Evolutionary conservation across 495 filamentous ascomycete species (phyloP).

Genomic region (Penicillium riverlandense): DNA sequence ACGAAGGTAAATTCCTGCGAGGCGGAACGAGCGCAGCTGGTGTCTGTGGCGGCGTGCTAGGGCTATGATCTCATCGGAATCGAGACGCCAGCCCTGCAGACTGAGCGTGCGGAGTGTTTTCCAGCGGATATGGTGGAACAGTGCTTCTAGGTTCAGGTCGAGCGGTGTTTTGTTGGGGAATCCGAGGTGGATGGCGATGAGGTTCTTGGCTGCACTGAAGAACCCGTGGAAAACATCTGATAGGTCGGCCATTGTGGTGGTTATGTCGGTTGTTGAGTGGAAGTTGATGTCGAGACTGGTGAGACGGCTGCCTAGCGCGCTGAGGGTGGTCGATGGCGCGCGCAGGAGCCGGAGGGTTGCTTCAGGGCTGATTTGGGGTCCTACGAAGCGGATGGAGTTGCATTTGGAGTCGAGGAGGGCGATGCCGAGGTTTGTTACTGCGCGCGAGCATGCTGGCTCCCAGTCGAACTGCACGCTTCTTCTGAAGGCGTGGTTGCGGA

Average conservation of each 20-base stretch:
- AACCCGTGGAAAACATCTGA: conserved; percentile 49
- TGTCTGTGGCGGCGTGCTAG: conserved; percentile 49
- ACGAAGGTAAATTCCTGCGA: conserved; percentile 52
- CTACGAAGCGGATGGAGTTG: conserved; percentile 51
- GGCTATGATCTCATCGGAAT: conserved; percentile 51
- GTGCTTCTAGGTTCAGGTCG: conserved; percentile 45
- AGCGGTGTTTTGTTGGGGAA: conserved; percentile 53
- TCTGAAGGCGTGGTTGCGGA: conserved; percentile 19
- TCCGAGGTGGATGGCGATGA: conserved; percentile 60
- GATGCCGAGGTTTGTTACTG: conserved; percentile 48
- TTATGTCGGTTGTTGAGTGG: conserved; percentile 47
- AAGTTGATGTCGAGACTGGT: conserved; percentile 55
- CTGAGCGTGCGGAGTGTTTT: conserved; percentile 55
- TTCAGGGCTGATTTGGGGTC: conserved; percentile 57
- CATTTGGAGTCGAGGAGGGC: conserved; percentile 50
- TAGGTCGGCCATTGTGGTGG: conserved; percentile 45
- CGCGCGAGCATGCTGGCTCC: conserved; percentile 57
- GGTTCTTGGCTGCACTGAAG: conserved; percentile 50
- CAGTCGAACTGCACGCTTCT: conserved; percentile 45
- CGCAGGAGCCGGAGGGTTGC: conserved; percentile 45
- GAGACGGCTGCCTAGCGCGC: conserved; percentile 46
- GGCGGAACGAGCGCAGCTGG: conserved; percentile 48
- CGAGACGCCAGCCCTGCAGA: conserved; percentile 56
- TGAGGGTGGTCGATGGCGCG: conserved; percentile 38
- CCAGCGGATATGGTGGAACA: conserved; percentile 60